These are phyloP conservation scores for Chenopodium album DNA, from an alignment of 148 eudicot genomes.

Conservation along the genomic window DNA sequence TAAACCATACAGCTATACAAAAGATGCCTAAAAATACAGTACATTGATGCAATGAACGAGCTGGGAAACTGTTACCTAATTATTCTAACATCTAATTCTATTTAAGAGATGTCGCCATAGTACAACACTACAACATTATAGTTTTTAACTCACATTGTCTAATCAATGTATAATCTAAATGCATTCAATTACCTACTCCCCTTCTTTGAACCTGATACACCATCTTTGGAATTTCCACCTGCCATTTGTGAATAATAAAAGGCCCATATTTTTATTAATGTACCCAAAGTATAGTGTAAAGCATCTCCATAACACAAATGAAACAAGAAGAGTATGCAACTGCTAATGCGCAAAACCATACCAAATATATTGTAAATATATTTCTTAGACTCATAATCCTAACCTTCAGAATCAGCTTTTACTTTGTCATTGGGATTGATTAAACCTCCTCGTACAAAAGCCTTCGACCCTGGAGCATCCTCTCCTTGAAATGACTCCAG, in stretches of 20 bases:
- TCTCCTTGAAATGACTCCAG: constrained; percentile 92
- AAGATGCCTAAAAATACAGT: constrained; percentile 2
- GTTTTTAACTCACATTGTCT: constrained; percentile 43
- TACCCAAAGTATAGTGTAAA: constrained; percentile 52
- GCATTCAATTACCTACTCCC: constrained; percentile 99
- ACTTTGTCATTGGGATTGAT: constrained; percentile 79
- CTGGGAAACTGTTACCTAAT: neutral
- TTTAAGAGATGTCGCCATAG: constrained; percentile 20
- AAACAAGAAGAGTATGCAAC: constrained; percentile 15
- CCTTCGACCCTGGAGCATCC: constrained; percentile 66
- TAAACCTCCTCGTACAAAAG: constrained; percentile 89
- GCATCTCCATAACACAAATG: constrained; percentile 45
- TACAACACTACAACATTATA: constrained; percentile 37
- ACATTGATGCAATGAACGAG: neutral
- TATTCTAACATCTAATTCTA: constrained; percentile 29
- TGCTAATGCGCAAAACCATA: constrained; percentile 5
- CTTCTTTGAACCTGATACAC: constrained; percentile 99
- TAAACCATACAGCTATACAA: neutral
- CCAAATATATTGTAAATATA: constrained; percentile 11
- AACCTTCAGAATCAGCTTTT: constrained; percentile 78
- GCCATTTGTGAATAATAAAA: constrained; percentile 96
- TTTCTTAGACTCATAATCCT: constrained; percentile 30
- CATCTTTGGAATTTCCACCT: constrained; percentile 99
- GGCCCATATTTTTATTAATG: constrained; percentile 91
- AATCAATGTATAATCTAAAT: constrained; percentile 62